Percentiles rank a stretch among this genome's conserved stretches.
Conservation (phyloP, 352 stramenopile genomes). For the Phytophthora fragariae region DNA sequence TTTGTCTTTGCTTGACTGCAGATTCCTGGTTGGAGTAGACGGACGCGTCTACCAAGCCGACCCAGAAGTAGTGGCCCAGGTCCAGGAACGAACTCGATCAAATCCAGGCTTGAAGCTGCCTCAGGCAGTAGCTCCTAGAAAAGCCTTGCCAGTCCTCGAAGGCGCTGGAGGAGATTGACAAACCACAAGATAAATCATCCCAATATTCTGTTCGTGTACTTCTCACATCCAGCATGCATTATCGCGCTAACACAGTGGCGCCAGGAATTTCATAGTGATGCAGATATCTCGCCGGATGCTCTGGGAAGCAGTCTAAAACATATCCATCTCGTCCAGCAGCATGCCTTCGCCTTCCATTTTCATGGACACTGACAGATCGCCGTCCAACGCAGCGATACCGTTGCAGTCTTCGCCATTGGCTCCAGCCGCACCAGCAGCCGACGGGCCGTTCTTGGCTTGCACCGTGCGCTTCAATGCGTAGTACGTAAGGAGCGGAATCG, state of each 20-base stretch:
- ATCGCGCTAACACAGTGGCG: not conserved
- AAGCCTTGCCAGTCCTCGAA: slow-evolving; percentile 26
- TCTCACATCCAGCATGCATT: slow-evolving; percentile 7
- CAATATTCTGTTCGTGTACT: slow-evolving; percentile 17
- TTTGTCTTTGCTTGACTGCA: slow-evolving; percentile 32
- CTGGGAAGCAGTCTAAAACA: slow-evolving; percentile 59
- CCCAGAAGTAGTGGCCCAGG: slow-evolving; percentile 59
- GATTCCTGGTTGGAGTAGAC: slow-evolving; percentile 84
- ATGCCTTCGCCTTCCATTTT: slow-evolving; percentile 88
- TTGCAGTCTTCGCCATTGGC: slow-evolving; percentile 70
- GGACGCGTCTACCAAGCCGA: slow-evolving; percentile 86
- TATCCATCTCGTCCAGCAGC: slow-evolving; percentile 87
- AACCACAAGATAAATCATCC: not conserved
- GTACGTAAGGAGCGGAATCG: slow-evolving; percentile 81
- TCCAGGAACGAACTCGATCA: slow-evolving; percentile 57
- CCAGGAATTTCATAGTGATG: not conserved
- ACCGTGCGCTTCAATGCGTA: slow-evolving; percentile 71
- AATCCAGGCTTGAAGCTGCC: slow-evolving; percentile 53
- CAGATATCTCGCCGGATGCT: not conserved
- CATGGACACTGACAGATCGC: slow-evolving; percentile 75
- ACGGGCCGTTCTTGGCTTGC: slow-evolving; percentile 51
- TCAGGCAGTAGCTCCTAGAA: slow-evolving; percentile 46
- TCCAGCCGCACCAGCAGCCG: slow-evolving; percentile 15
- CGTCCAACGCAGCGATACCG: slow-evolving; percentile 78
- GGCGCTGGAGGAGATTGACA: slow-evolving; percentile 28